Conservation (phyloP, 1,139 yeast genomes). For the Pichia sp. region DNA sequence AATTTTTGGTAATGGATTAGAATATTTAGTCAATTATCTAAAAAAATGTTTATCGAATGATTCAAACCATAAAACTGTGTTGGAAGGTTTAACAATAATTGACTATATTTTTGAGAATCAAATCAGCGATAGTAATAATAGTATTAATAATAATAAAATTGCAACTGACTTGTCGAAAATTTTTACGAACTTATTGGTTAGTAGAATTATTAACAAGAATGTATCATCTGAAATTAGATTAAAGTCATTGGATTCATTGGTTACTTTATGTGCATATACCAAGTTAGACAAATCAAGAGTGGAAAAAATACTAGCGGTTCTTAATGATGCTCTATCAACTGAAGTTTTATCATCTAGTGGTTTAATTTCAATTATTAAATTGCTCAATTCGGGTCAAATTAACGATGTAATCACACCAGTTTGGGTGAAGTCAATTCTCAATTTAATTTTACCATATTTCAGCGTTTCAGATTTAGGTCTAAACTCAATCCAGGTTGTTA, state of each 20-base stretch:
- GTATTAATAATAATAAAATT: conserved; percentile 3
- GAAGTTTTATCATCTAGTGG: conserved; percentile 8
- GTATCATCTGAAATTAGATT: conserved; percentile 49
- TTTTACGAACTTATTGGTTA: conserved; percentile 21
- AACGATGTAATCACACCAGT: not conserved
- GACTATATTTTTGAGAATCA: conserved; percentile 32
- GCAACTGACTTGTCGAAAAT: conserved; percentile 6
- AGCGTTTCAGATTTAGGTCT: conserved; percentile 18
- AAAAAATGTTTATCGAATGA: conserved; percentile 36
- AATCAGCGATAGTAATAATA: conserved; percentile 17
- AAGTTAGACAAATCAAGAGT: conserved; percentile 9
- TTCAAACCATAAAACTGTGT: conserved; percentile 44
- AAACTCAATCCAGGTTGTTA: conserved; percentile 17
- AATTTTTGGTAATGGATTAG: conserved; percentile 27
- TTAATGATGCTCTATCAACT: conserved; percentile 11
- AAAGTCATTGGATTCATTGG: conserved; percentile 37
- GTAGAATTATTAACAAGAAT: conserved; percentile 36
- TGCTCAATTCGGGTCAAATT: conserved; percentile 13
- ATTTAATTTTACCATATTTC: conserved; percentile 17
- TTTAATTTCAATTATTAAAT: conserved; percentile 17
- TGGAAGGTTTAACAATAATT: conserved; percentile 44
- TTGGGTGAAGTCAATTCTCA: conserved; percentile 20
- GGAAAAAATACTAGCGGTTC: conserved; percentile 14
- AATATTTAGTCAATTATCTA: conserved; percentile 34
- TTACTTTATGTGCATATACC: conserved; percentile 27